Evolutionary conservation across 2,329 filamentous ascomycete genomes (phyloP), one percentile per base, ranked within the genome.

Genomic region (Escovopsis sp.): DNA sequence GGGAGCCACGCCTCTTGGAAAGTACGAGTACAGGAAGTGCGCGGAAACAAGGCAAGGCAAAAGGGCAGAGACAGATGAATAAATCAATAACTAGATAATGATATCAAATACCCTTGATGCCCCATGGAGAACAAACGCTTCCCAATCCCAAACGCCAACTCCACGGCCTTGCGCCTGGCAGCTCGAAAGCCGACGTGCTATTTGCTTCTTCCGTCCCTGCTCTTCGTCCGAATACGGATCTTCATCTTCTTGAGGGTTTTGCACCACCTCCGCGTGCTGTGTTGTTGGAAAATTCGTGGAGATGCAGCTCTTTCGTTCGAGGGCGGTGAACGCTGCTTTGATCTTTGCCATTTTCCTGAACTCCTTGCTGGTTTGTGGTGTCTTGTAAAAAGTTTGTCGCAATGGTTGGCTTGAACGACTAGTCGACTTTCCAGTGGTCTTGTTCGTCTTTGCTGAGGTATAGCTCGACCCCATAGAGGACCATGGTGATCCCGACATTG

Each of bases 401-500:
- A n/a, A n/a, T 18, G 12, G 4, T 36, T 44, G 12, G 39, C 35
- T 34, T 19, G 47, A 43, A 36, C 28, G 7, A 48, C 83, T 70
- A 94, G 60, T 95, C 89, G 19, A 80, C 82, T 68, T 96, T 96
- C 88, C 89, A 96, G 61, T 96, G 89, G 53, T 94, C 85, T 39
- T 85, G 74, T 55, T 93, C 85, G 43, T 85, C 82, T 49, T 82
- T 82, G 19, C 86, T 85, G 10, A 96, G 73, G 55, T 88, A 89
- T 42, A 96, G 67, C 63, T 98, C 91, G 36, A 96, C 71, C 4
- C 86, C 82, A 58, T 98, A 98, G 12, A 96, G 65, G 6, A 74
- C 73, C 82, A 96, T 93, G 1, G 88, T 95, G 40, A 81, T 78
- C 6, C 80, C 84, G 36, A 96, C 72, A 53, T 98, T 98, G 52